phyloP scores from a whole-genome alignment of 208 protist genomes.

The Acanthamoeba divionensis region DNA sequence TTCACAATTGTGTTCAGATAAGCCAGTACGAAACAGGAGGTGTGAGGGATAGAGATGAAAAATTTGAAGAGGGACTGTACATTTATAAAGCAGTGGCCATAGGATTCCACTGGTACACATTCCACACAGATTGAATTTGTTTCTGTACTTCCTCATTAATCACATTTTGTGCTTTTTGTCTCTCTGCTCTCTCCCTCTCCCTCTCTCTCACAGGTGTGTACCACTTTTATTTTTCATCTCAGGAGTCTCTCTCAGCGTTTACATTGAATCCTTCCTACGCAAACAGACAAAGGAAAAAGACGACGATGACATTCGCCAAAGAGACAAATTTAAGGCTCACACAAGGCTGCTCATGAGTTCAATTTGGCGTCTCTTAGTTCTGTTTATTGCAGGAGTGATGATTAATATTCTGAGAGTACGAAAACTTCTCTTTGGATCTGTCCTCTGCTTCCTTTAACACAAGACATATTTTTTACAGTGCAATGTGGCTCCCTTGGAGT shows the following conservation, averaged over 20 bases:
- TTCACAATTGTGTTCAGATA: background rate
- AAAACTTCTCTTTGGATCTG: background rate
- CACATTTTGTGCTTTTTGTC: no score
- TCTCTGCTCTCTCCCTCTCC: no score
- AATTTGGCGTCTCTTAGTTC: background rate
- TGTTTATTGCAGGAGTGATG: background rate
- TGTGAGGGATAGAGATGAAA: background rate
- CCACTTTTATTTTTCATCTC: constrained; percentile 28
- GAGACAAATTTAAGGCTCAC: background rate
- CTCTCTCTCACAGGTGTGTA: background rate
- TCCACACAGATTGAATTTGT: no score
- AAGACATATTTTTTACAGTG: background rate
- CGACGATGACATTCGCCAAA: no score
- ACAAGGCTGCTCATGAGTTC: background rate
- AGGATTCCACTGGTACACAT: constrained; percentile 13
- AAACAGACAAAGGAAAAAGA: background rate
- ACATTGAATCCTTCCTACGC: background rate
- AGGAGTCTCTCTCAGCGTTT: background rate
- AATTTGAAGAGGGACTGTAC: background rate
- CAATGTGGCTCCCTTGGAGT: constrained; percentile 10
- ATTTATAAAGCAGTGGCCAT: background rate
- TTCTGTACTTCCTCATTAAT: no score
- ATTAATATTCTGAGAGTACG: background rate
- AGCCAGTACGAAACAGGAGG: background rate
- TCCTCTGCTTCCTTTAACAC: background rate